A percentile compares a stretch with the other conserved stretches of the same genome.
Conservation (phyloP, 768 basidiomycete genomes). For the Phanerochaete sordida region DNA sequence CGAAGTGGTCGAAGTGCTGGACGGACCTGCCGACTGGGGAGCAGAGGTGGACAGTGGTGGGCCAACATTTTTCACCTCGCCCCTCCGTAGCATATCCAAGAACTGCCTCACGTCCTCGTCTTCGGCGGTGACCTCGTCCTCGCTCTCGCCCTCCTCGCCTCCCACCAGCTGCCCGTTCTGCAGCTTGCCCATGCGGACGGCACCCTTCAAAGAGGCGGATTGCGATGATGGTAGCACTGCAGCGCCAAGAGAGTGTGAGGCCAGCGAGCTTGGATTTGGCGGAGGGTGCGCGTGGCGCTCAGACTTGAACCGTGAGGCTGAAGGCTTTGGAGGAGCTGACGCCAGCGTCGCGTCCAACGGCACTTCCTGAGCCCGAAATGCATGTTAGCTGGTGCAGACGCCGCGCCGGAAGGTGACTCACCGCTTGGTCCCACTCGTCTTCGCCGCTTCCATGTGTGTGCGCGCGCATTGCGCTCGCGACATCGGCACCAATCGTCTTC, state of each 20-base stretch:
- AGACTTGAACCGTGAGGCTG: constrained; percentile 65
- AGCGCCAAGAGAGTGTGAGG: constrained; percentile 27
- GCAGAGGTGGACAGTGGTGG: constrained; percentile 8
- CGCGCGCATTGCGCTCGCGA: constrained; percentile 46
- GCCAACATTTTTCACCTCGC: constrained; percentile 30
- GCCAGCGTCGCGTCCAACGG: constrained; percentile 40
- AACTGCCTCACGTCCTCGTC: constrained; percentile 20
- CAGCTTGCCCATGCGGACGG: constrained; percentile 28
- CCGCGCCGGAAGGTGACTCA: too few species aligned
- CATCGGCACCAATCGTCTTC: constrained; percentile 48
- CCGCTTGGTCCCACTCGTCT: constrained; percentile 40
- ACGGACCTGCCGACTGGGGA: not conserved
- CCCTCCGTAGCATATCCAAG: constrained; percentile 24
- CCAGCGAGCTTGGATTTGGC: constrained; percentile 12
- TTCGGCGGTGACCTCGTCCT: constrained; percentile 16
- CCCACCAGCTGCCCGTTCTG: constrained; percentile 26
- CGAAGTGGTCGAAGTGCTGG: not conserved
- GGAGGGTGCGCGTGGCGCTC: constrained; percentile 28
- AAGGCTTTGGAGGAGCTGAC: constrained; percentile 39
- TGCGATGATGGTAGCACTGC: constrained; percentile 28
- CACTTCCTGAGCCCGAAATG: constrained; percentile 33
- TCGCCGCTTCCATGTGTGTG: constrained; percentile 37
- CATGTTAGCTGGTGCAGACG: too few species aligned
- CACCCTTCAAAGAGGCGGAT: constrained; percentile 20
- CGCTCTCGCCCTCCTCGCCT: constrained; percentile 28